Base-by-base conservation (phyloP, 805 yeast genomes). In the Priceomyces carsonii region DNA sequence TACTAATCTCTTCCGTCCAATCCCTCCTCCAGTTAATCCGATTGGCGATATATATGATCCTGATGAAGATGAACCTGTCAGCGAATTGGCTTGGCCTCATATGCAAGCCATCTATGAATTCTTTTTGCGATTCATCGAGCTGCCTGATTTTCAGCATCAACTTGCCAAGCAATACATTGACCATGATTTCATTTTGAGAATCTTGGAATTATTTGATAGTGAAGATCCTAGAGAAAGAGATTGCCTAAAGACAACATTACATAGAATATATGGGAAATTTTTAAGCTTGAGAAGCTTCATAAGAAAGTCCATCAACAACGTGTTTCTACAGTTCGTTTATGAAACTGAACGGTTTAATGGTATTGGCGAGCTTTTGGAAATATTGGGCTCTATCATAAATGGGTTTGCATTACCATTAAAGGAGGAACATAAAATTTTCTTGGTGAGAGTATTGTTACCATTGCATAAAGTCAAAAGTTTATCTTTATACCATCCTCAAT, bases 21-120 rank as follows among this genome's bases (percentile, higher is more conserved):
- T 93, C 32, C 98, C 99, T 3, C 99, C 99, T 1, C 97, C 98
- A 1, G 96, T 90, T 23, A 93, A 93, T 58, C 98, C 98, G 4
- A 77, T 90, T 29, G 99, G 99, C 24, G 99, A 93, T 46, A 77
- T 91, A 25, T 93, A 77, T 61, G 99, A 93, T 53, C 99, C 99
- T 1, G 99, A 93, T 63, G 99, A 93, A 64, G 99, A 93, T 66
- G 99, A 93, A 63, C 98, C 98, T 3, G 95, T 93, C 24, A 80
- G 81, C 50, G 98, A 93, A 59, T 78, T 91, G 44, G 90, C 97
- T 7, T 93, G 99, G 99, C 96, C 98, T 8, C 99, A 93, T 59
- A 93, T 93, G 98, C 95, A 88, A 62, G 77, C 89, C 27, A 95
- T 90, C 20, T 93, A 93, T 66, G 98, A 93, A 61, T 88, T 93